Conservation (phyloP, 108 stramenopile genomes). For the Parmales sp. region DNA sequence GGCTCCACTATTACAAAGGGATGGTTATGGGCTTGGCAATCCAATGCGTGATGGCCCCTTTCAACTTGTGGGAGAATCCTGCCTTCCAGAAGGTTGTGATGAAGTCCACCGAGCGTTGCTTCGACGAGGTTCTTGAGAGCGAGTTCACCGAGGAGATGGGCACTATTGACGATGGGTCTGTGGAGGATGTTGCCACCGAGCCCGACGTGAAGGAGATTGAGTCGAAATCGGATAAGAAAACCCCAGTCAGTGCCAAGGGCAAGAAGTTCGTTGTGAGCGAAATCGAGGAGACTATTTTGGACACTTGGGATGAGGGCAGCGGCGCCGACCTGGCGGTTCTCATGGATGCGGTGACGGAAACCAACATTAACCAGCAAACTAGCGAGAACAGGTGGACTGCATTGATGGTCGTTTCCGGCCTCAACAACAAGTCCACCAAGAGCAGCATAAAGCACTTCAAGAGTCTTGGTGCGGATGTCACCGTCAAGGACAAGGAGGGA, state of each 20-base stretch:
- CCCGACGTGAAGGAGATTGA: slow-evolving; percentile 43
- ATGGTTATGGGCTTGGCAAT: slow-evolving; percentile 79
- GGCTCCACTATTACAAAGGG: slow-evolving; percentile 71
- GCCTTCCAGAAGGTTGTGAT: slow-evolving; percentile 46
- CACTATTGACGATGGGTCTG: slow-evolving; percentile 56
- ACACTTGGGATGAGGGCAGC: slow-evolving; percentile 75
- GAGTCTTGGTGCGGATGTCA: slow-evolving; percentile 56
- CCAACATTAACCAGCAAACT: slow-evolving; percentile 61
- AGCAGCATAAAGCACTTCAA: slow-evolving; percentile 32
- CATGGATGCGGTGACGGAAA: slow-evolving; percentile 44
- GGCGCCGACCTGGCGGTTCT: slow-evolving; percentile 57
- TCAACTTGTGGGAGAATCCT: slow-evolving; percentile 61
- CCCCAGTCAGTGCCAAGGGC: slow-evolving; percentile 1
- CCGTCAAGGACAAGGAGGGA: slow-evolving; percentile 57
- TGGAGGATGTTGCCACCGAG: too few species aligned
- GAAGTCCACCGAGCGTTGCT: slow-evolving; percentile 36
- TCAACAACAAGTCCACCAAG: slow-evolving; percentile 42
- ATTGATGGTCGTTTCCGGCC: slow-evolving; percentile 65
- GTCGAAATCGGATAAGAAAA: slow-evolving; percentile 12
- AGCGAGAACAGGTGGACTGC: slow-evolving; percentile 74
- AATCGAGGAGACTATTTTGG: slow-evolving; percentile 65
- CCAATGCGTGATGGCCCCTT: slow-evolving; percentile 70
- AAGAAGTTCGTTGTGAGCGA: slow-evolving; percentile 4
- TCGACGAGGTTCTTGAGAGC: slow-evolving; percentile 52
- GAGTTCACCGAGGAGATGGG: slow-evolving; percentile 55